These are phyloP conservation scores for Saitozyma podzolica DNA, from an alignment of 768 basidiomycete genomes.

Conservation along the genomic window DNA sequence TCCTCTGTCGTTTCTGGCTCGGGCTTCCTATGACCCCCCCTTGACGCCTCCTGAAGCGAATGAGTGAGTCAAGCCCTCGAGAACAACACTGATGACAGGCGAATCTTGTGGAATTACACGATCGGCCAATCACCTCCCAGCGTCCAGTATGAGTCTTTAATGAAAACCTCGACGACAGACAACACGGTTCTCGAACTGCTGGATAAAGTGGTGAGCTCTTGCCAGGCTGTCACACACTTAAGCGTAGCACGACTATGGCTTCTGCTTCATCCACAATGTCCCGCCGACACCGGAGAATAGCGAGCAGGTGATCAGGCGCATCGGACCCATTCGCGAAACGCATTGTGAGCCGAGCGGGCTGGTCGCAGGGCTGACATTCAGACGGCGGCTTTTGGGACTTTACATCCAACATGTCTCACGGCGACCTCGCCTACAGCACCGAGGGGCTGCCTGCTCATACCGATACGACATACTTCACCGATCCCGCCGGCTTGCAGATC, in stretches of 20 bases:
- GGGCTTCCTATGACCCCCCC: constrained; percentile 77
- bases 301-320: constrained; percentile 70
- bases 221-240: background rate
- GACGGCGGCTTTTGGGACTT: constrained; percentile 98
- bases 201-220: constrained; percentile 66
- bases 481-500: constrained; percentile 91
- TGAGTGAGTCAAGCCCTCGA: constrained; percentile 57
- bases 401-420: constrained; percentile 82
- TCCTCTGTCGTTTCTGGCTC: constrained; percentile 80
- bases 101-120: constrained; percentile 76
- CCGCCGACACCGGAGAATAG: constrained; percentile 80
- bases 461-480: constrained; percentile 76
- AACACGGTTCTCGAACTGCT: constrained; percentile 77
- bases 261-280: constrained; percentile 80
- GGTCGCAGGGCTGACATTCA: constrained; percentile 44
- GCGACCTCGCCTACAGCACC: constrained; percentile 92
- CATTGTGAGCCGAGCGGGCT: constrained; percentile 57
- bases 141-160: constrained; percentile 70
- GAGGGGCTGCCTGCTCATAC: constrained; percentile 83
- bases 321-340: constrained; percentile 87
- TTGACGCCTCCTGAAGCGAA: constrained; percentile 26
- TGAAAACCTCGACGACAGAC: constrained; percentile 54
- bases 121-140: constrained; percentile 74
- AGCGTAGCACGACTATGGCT: constrained; percentile 76
- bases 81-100: constrained; percentile 53